These are phyloP conservation scores for Mikania micrantha DNA, from an alignment of 129 eudicot species.

Conservation along the genomic window DNA sequence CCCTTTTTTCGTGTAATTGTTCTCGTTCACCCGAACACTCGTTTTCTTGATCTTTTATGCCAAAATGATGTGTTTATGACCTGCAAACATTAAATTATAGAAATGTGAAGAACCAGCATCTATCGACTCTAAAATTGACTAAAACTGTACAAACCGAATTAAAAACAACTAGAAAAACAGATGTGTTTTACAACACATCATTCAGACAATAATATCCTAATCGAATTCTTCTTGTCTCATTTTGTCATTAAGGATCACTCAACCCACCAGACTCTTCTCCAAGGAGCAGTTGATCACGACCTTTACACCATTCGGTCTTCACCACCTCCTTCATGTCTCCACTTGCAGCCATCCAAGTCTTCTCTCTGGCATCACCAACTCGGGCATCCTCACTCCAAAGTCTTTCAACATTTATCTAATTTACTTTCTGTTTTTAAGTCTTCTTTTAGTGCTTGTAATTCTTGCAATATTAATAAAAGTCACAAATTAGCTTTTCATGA, in stretches of 20 bases:
- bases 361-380: neutral
- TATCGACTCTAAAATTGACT: too few relatives aligned
- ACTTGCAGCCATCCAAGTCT: neutral
- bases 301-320: neutral
- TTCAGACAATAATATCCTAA: neutral
- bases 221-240: neutral
- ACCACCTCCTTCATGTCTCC: neutral
- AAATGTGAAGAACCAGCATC: too few relatives aligned
- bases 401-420: neutral
- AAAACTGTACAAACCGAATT: too few relatives aligned
- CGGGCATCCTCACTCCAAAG: neutral
- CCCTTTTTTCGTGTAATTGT: too few relatives aligned
- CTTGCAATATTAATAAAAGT: too few relatives aligned
- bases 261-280: neutral
- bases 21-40: too few relatives aligned
- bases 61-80: too few relatives aligned
- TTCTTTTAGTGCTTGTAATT: neutral
- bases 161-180: too few relatives aligned
- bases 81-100: too few relatives aligned
- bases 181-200: too few relatives aligned
- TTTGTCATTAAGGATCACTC: neutral
- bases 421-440: neutral
- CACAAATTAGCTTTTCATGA: too few relatives aligned
- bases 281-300: neutral
- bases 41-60: too few relatives aligned